phyloP scores from a whole-genome alignment of 2,329 filamentous ascomycete genomes.

The Stagonosporopsis tanaceti region DNA sequence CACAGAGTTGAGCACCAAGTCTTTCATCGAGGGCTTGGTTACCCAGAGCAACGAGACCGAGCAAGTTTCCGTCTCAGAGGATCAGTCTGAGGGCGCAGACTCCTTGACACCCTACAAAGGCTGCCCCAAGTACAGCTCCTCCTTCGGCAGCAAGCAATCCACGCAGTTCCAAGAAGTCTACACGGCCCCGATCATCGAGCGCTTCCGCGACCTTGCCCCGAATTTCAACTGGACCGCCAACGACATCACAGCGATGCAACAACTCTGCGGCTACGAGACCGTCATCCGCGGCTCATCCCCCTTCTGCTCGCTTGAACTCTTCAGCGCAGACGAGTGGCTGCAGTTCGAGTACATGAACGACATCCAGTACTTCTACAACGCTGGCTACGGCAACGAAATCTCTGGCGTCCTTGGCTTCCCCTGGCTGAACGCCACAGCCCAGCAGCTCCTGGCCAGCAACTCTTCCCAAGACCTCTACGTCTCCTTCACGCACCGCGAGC shows the following conservation, averaged over 20 bases:
- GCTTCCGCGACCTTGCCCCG: slow-evolving; percentile 62
- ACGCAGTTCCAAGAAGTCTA: slow-evolving; percentile 62
- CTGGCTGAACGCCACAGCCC: slow-evolving; percentile 70
- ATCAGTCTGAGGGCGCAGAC: slow-evolving; percentile 65
- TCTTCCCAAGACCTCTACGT: slow-evolving; percentile 68
- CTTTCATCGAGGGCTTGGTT: slow-evolving; percentile 66
- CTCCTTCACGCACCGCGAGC: slow-evolving; percentile 73
- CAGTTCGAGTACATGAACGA: slow-evolving; percentile 71
- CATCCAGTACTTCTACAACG: slow-evolving; percentile 70
- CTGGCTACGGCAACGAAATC: slow-evolving; percentile 67
- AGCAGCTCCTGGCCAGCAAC: slow-evolving; percentile 56
- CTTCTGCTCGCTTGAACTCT: slow-evolving; percentile 68
- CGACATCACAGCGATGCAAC: slow-evolving; percentile 72
- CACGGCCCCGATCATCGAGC: slow-evolving; percentile 66
- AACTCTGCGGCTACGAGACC: slow-evolving; percentile 71
- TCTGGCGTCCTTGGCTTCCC: slow-evolving; percentile 69
- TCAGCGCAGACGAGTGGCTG: slow-evolving; percentile 70
- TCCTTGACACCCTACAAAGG: slow-evolving; percentile 70
- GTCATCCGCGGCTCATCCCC: slow-evolving; percentile 69
- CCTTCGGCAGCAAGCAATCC: slow-evolving; percentile 64
- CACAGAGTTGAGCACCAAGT: slow-evolving; percentile 65
- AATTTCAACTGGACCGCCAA: slow-evolving; percentile 68
- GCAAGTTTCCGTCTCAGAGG: slow-evolving; percentile 65
- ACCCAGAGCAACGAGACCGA: slow-evolving; percentile 62
- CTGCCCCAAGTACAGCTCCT: slow-evolving; percentile 69